Percentiles rank a stretch among this genome's conserved stretches.
Conservation (phyloP, 2,329 filamentous ascomycete species). For the Curvularia lunata region DNA sequence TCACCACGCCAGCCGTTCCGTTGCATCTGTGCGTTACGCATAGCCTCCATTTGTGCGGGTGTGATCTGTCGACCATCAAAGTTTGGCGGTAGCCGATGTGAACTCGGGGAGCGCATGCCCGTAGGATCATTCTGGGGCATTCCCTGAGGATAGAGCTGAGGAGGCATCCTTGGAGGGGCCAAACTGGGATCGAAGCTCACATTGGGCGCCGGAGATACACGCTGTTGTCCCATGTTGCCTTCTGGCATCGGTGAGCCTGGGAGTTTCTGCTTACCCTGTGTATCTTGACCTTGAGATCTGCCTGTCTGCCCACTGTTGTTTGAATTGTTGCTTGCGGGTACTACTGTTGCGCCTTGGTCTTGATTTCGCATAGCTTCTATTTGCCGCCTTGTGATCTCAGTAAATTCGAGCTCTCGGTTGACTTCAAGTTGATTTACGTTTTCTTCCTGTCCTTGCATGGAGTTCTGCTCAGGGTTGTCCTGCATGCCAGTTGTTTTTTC, state of each 20-base stretch:
- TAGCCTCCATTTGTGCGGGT: slow-evolving; percentile 60
- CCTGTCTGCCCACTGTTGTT: not conserved
- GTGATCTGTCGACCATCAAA: slow-evolving; percentile 70
- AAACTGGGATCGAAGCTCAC: slow-evolving; percentile 57
- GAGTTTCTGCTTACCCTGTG: slow-evolving; percentile 65
- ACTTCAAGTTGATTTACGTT: not conserved
- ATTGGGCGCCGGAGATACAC: slow-evolving; percentile 65
- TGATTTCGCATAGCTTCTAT: not conserved
- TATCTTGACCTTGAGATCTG: not conserved
- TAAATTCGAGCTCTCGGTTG: not conserved
- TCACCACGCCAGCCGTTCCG: slow-evolving; percentile 48
- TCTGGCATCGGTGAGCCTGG: slow-evolving; percentile 73
- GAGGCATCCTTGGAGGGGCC: slow-evolving; percentile 56
- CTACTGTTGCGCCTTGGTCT: not conserved
- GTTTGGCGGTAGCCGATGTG: slow-evolving; percentile 54
- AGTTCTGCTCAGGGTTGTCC: not conserved
- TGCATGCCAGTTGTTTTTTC: not conserved
- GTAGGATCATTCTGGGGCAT: slow-evolving; percentile 50
- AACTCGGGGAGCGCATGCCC: slow-evolving; percentile 61
- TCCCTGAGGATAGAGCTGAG: slow-evolving; percentile 44
- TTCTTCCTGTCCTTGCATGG: not conserved
- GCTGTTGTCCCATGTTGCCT: slow-evolving; percentile 67
- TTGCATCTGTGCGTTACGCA: slow-evolving; percentile 49
- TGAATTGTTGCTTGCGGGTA: not conserved
- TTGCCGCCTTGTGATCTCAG: not conserved